Evolutionary conservation across 2,329 filamentous ascomycete species (phyloP), one percentile per base, ranked within the genome.

Genomic region (Plectosphaerella cucumerina): DNA sequence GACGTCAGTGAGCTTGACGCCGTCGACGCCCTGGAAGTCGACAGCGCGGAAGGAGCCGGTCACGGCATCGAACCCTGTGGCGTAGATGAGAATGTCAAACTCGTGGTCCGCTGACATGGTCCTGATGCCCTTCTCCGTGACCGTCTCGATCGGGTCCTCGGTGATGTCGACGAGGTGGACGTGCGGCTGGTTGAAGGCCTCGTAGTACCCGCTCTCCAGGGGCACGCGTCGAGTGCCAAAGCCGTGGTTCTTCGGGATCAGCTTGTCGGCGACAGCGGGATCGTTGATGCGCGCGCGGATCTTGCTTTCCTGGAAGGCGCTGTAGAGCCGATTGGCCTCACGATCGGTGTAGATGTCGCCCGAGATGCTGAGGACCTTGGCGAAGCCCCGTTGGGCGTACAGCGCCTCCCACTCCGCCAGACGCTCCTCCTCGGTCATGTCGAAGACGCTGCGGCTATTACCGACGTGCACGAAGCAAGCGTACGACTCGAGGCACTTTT

Each of bases 171-270:
- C 66, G 2, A 81, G 56, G 2, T 71, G 58, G 3, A 81, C 74
- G 35, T 76, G 71, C 1, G 65, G 60, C 33, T 70, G 65, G 56
- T 79, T 75, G 55, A 74, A 76, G 0, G 70, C 65, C 54, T 82
- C 76, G 54, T 73, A 80, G 60, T 77, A 80, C 5, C 65, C 63
- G 22, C 70, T 64, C 49, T 80, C 77, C 0, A 80, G 65, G 0
- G 68, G 70, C 0, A 71, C 67, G 0, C 75, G 68, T 6, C 51
- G 44, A 5, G 55, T 57, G 4, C 53, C 53, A 23, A 57, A 57
- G 10, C 55, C 55, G 31, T 57, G 53, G 33, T 46, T 51, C 34
- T 62, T 67, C 1, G 69, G 69, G 12, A 65, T 64, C 11, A 72
- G 59, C 47, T 64, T 63, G 15, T 68, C 64, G 4, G 65, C 65